Percentiles rank a stretch among this genome's conserved stretches.
Conservation (phyloP, 1,139 yeast genomes). For the Sugiyamaella sp. region DNA sequence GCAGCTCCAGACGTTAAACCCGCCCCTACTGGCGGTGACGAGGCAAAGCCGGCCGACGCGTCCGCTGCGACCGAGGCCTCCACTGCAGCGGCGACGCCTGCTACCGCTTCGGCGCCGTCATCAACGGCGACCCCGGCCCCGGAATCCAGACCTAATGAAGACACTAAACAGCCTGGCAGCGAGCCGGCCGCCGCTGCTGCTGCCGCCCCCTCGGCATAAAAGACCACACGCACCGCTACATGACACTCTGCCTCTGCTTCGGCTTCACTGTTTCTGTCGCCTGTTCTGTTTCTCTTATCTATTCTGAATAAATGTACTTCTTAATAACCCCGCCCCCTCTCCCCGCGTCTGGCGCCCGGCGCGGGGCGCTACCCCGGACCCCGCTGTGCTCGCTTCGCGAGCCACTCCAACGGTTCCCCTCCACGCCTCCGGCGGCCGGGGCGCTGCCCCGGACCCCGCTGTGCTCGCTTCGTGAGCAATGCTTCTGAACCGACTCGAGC, state of each 20-base stretch:
- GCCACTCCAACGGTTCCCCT: too few relatives aligned
- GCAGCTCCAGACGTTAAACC: not conserved
- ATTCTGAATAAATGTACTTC: not conserved
- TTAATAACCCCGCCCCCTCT: not conserved
- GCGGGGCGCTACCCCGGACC: not conserved
- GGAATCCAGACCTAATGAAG: not conserved
- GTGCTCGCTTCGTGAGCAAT: too few relatives aligned
- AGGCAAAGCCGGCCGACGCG: not conserved
- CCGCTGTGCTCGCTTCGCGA: not conserved
- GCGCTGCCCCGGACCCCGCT: too few relatives aligned
- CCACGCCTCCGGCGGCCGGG: too few relatives aligned
- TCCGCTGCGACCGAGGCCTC: not conserved
- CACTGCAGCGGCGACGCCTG: not conserved
- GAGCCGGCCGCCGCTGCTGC: slow-evolving; percentile 2
- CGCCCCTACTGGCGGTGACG: not conserved
- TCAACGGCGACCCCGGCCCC: slow-evolving; percentile 12
- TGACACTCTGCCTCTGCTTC: slow-evolving; percentile 4
- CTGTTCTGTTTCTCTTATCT: not conserved
- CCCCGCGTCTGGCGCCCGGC: not conserved
- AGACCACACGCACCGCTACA: not conserved
- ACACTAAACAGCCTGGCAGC: not conserved
- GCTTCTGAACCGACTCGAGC: too few relatives aligned
- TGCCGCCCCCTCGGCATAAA: not conserved
- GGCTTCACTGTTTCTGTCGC: not conserved
- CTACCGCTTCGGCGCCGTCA: not conserved